Conservation (phyloP, 2,329 filamentous ascomycete genomes). For the Periconia digitata region DNA sequence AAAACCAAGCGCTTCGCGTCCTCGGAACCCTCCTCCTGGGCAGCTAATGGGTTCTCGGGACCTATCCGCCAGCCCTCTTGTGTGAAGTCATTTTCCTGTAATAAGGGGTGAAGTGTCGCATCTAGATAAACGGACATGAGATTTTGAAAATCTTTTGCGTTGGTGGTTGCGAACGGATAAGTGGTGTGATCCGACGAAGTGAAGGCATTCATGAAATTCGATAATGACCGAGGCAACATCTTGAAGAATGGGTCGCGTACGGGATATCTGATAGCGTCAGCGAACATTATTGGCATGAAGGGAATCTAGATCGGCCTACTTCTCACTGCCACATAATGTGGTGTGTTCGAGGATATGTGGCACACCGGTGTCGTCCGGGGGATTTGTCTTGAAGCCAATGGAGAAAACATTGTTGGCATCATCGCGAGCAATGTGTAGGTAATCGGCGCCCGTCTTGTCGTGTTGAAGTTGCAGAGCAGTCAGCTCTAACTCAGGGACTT, state of each 20-base stretch:
- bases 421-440: slow-evolving; percentile 90
- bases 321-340: slow-evolving; percentile 91
- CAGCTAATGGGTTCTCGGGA: slow-evolving; percentile 74
- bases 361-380: slow-evolving; percentile 91
- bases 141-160: slow-evolving; percentile 92
- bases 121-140: slow-evolving; percentile 96
- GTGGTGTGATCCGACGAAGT: slow-evolving; percentile 95
- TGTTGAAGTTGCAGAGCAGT: slow-evolving; percentile 89
- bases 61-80: slow-evolving; percentile 98
- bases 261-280: slow-evolving; percentile 67
- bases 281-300: neutral
- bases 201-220: slow-evolving; percentile 99
- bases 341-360: slow-evolving; percentile 98
- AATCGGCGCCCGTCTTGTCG: slow-evolving; percentile 93
- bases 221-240: slow-evolving; percentile 97
- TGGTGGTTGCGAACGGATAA: slow-evolving; percentile 97
- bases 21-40: slow-evolving; percentile 44
- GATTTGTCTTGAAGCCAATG: slow-evolving; percentile 98
- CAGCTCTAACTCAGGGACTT: slow-evolving; percentile 90
- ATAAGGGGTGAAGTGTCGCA: slow-evolving; percentile 83
- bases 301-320: slow-evolving; percentile 57
- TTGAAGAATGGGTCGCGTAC: slow-evolving; percentile 99
- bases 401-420: slow-evolving; percentile 99
- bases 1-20: slow-evolving; percentile 77
- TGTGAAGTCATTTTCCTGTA: slow-evolving; percentile 89